Evolutionary conservation across 306 rosid species (phyloP).

Genomic region (Delonix regia): DNA sequence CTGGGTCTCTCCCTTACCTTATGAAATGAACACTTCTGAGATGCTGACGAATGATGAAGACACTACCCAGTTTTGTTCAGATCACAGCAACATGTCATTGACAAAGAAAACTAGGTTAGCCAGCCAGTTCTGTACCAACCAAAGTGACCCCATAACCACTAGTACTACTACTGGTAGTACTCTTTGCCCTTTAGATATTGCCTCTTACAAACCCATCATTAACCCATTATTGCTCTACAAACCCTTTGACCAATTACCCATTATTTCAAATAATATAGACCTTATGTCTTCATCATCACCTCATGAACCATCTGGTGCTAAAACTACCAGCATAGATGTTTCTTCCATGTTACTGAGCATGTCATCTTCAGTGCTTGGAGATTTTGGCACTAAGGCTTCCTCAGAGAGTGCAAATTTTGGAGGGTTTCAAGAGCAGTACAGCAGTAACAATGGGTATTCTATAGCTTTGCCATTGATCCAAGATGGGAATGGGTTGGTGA

Average conservation of each 20-base stretch:
- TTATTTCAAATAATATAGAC: slow-evolving; percentile 52
- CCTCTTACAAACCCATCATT: slow-evolving; percentile 51
- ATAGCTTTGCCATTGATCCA: slow-evolving; percentile 34
- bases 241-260: slow-evolving; percentile 47
- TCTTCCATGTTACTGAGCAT: slow-evolving; percentile 72
- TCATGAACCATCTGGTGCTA: slow-evolving; percentile 31
- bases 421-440: slow-evolving; percentile 44
- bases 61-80: slow-evolving; percentile 47
- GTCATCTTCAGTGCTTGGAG: slow-evolving; percentile 77
- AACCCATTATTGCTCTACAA: slow-evolving; percentile 45
- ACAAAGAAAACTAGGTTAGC: slow-evolving; percentile 47
- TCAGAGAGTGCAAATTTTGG: slow-evolving; percentile 41
- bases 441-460: slow-evolving; percentile 38
- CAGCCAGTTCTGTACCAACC: slow-evolving; percentile 44
- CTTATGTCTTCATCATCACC: slow-evolving; percentile 51
- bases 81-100: slow-evolving; percentile 39
- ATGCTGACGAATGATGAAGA: slow-evolving; percentile 42
- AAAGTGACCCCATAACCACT: slow-evolving; percentile 40
- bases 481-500: slow-evolving; percentile 40
- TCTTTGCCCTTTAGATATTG: slow-evolving; percentile 47
- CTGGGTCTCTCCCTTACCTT: slow-evolving; percentile 62
- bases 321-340: slow-evolving; percentile 46
- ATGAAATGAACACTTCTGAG: slow-evolving; percentile 49
- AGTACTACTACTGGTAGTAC: neutral
- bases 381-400: slow-evolving; percentile 25